These are phyloP conservation scores for Drechslerella stenobrocha DNA, from an alignment of 2,329 filamentous ascomycete genomes.

Conservation along the genomic window DNA sequence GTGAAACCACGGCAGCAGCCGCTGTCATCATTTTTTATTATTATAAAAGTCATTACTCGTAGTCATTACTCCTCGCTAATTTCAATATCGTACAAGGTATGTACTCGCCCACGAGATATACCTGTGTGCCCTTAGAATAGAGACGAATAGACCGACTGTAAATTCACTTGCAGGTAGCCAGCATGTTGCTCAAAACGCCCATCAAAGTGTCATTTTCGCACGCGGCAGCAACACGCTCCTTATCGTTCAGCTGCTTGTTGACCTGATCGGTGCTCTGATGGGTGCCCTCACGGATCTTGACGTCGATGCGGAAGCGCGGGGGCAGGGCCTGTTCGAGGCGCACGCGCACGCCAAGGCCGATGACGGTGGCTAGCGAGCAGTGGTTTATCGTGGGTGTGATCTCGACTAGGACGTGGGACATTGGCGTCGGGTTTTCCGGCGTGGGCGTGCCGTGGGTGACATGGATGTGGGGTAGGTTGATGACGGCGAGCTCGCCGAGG, in stretches of 20 bases:
- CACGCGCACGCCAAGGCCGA: conserved; percentile 88
- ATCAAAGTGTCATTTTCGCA: conserved; percentile 90
- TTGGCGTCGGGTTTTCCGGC: conserved; percentile 54
- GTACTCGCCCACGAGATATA: no score
- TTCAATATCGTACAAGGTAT: no score
- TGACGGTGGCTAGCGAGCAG: conserved; percentile 93
- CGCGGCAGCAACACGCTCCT: conserved; percentile 92
- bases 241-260: conserved; percentile 94
- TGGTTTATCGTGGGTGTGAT: conserved; percentile 97
- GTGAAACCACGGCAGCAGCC: no score
- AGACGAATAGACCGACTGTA: no score
- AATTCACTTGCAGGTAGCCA: conserved; percentile 77
- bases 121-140: no score
- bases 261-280: conserved; percentile 93
- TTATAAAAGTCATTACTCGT: no score
- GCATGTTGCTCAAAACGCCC: conserved; percentile 88
- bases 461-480: conserved; percentile 91
- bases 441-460: conserved; percentile 69
- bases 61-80: no score
- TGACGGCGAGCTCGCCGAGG: conserved; percentile 87
- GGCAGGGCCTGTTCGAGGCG: conserved; percentile 87
- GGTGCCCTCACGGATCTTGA: conserved; percentile 93
- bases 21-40: no score
- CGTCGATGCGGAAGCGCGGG: conserved; percentile 87
- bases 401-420: conserved; percentile 76